phyloP scores from a whole-genome alignment of 768 basidiomycete genomes.

The Tylopilus subfusipes region DNA sequence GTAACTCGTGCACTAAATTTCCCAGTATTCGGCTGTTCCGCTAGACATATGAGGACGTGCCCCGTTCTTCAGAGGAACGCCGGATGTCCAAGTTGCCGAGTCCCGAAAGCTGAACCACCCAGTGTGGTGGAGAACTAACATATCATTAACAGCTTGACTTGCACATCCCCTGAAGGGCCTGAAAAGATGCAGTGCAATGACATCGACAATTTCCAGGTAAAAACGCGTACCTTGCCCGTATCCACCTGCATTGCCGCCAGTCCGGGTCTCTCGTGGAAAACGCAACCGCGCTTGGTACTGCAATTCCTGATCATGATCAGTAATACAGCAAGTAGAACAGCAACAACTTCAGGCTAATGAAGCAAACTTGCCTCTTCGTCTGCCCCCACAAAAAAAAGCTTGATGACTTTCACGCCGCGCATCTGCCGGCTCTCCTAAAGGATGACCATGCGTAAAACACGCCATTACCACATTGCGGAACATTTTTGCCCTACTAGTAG shows the following conservation, averaged over 20 bases:
- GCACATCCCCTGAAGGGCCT: constrained; percentile 3
- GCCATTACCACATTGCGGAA: constrained; percentile 13
- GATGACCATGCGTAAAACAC: constrained; percentile 13
- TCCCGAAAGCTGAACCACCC: constrained; percentile 10
- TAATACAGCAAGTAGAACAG: constrained; percentile 6
- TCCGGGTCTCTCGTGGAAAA: background rate
- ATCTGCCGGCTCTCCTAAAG: constrained; percentile 12
- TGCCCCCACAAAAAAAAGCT: background rate
- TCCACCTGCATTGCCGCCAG: constrained; percentile 17
- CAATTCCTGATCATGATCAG: constrained; percentile 8
- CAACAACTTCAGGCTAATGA: background rate
- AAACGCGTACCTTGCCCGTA: constrained; percentile 17
- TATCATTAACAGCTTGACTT: background rate
- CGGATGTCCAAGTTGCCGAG: constrained; percentile 23
- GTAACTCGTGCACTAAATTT: background rate
- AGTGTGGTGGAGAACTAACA: constrained; percentile 3
- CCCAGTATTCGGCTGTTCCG: background rate
- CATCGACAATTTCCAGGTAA: constrained; percentile 8
- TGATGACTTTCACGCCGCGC: constrained; percentile 1
- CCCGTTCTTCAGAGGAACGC: background rate
- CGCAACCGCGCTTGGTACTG: constrained; percentile 6
- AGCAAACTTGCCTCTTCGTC: background rate
- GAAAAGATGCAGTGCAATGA: constrained; percentile 22
- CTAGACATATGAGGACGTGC: constrained; percentile 1
- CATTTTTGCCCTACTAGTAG: background rate